Percentiles rank a stretch among this genome's conserved stretches.
Evolutionary conservation across 192 early-diverging fungal species (phyloP).

Genomic region (Oehlia diaphana): DNA sequence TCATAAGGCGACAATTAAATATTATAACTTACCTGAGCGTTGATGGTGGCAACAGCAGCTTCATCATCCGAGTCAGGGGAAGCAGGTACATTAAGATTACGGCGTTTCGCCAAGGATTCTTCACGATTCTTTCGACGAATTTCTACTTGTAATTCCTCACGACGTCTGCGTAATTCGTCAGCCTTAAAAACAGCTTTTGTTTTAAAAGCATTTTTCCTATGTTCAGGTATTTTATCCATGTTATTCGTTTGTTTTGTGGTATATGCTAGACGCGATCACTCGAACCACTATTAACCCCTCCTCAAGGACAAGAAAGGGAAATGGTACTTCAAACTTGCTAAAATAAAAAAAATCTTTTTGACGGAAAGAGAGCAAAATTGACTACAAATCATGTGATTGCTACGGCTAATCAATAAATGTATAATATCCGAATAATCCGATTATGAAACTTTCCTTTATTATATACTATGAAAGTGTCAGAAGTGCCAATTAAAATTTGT

Average conservation of each 20-base stretch:
- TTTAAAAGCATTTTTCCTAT: constrained; percentile 81
- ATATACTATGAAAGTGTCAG: too few species aligned
- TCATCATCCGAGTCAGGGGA: constrained; percentile 85
- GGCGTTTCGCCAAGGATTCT: constrained; percentile 89
- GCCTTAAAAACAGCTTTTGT: constrained; percentile 80
- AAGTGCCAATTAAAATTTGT: too few species aligned
- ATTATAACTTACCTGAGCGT: constrained; percentile 53
- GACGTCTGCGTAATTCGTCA: constrained; percentile 89
- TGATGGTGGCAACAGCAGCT: constrained; percentile 44
- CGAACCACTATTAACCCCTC: constrained; percentile 5
- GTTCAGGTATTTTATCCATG: constrained; percentile 59
- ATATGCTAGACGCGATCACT: background rate
- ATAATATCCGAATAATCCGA: background rate
- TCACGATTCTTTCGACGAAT: constrained; percentile 95
- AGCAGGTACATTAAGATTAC: constrained; percentile 71
- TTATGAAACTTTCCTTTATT: background rate
- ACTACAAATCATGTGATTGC: background rate
- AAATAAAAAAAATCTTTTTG: constrained; percentile 4
- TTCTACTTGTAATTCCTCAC: constrained; percentile 91
- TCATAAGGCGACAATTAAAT: constrained; percentile 2
- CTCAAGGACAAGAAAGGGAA: background rate
- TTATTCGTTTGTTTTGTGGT: background rate
- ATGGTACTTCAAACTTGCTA: background rate
- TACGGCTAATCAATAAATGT: background rate
- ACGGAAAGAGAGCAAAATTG: background rate